These are phyloP conservation scores for Podospora bellae-mahoneyi DNA, from an alignment of 495 filamentous ascomycete species.

Conservation along the genomic window DNA sequence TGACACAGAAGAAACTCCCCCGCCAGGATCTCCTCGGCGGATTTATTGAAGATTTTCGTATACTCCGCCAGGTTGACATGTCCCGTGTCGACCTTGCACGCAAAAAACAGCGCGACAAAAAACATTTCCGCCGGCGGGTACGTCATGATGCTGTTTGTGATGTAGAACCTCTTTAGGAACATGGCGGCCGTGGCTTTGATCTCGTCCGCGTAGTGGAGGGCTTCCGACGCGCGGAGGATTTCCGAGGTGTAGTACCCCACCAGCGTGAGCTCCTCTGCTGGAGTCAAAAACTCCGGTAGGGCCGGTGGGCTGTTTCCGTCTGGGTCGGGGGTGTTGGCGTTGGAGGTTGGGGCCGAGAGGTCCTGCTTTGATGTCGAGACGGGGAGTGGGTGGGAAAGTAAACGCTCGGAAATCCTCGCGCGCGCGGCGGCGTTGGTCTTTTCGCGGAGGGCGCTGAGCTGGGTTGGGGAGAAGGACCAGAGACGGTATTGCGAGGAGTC, in stretches of 20 bases:
- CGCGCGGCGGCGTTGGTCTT: slow-evolving; percentile 73
- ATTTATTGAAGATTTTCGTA: slow-evolving; percentile 54
- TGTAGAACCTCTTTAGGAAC: slow-evolving; percentile 90
- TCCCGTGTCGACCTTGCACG: slow-evolving; percentile 83
- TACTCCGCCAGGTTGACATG: slow-evolving; percentile 70
- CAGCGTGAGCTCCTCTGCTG: slow-evolving; percentile 78
- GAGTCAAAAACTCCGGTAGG: slow-evolving; percentile 67
- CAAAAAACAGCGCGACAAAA: slow-evolving; percentile 82
- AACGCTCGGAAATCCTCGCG: slow-evolving; percentile 58
- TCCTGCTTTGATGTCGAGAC: slow-evolving; percentile 21
- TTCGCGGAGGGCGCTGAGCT: slow-evolving; percentile 64
- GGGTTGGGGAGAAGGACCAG: slow-evolving; percentile 85
- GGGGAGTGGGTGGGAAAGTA: slow-evolving; percentile 18
- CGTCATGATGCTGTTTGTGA: slow-evolving; percentile 90
- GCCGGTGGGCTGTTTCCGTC: slow-evolving; percentile 23
- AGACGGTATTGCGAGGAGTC: slow-evolving; percentile 82
- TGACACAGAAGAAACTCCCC: slow-evolving; percentile 91
- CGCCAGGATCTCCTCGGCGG: slow-evolving; percentile 70
- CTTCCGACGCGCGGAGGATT: slow-evolving; percentile 68
- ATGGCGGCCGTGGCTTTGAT: slow-evolving; percentile 88
- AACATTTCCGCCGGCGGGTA: slow-evolving; percentile 87
- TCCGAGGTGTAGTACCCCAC: slow-evolving; percentile 75
- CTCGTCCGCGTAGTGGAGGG: slow-evolving; percentile 72
- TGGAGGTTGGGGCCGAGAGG: slow-evolving; percentile 34
- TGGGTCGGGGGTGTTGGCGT: slow-evolving; percentile 35